Evolutionary conservation across 331 rosid species (phyloP).

Genomic region (Phaseolus coccineus): DNA sequence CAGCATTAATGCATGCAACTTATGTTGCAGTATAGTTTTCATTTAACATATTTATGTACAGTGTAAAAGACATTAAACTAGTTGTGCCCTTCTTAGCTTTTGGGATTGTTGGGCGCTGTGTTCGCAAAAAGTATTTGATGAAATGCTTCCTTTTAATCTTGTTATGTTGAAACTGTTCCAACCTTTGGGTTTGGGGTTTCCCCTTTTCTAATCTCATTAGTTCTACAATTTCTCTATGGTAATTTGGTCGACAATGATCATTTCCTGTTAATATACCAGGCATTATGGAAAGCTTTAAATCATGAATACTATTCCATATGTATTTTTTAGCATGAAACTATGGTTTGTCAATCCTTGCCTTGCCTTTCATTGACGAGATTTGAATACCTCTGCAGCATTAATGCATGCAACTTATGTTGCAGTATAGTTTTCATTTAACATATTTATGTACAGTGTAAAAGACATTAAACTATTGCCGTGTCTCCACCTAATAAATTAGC

Average conservation of each 20-base stretch:
- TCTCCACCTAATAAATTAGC: neutral
- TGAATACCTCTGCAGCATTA: slow-evolving; percentile 1
- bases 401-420: neutral
- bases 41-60: no score
- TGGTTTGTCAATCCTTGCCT: slow-evolving; percentile 16
- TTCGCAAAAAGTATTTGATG: neutral
- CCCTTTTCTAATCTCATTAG: neutral
- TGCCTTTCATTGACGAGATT: neutral
- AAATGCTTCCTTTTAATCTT: neutral
- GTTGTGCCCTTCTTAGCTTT: neutral
- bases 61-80: no score
- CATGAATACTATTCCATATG: neutral
- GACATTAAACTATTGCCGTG: neutral
- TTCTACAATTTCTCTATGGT: neutral
- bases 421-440: neutral
- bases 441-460: neutral
- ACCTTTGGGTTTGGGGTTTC: neutral
- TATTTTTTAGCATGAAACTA: neutral
- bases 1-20: no score
- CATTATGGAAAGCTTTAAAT: slow-evolving; percentile 1
- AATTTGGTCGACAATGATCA: neutral
- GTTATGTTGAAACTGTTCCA: slow-evolving; percentile 14
- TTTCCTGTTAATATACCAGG: neutral
- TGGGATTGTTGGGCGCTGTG: slow-evolving; percentile 20
- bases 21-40: no score